Evolutionary conservation across 2,329 filamentous ascomycete species (phyloP).

Genomic region (Cytospora mali): DNA sequence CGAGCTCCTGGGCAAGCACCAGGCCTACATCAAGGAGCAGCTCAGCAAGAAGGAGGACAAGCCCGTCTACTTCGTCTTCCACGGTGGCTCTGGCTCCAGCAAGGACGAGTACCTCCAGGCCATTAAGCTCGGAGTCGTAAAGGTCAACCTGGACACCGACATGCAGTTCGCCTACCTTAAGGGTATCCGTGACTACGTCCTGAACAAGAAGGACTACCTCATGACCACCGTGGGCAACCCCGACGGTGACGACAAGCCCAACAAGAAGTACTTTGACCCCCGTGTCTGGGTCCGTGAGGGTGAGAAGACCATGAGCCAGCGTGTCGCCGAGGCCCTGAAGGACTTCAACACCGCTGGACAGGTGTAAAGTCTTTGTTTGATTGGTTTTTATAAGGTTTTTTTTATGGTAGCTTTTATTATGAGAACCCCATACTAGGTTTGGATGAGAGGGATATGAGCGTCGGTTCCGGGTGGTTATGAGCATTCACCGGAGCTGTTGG

Average conservation of each 20-base stretch:
- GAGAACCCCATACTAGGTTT: neutral
- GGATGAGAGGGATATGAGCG: constrained; percentile 6
- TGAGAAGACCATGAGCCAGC: constrained; percentile 92
- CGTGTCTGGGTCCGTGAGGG: constrained; percentile 95
- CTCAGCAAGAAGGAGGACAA: constrained; percentile 72
- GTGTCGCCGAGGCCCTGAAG: constrained; percentile 77
- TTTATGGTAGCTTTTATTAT: neutral
- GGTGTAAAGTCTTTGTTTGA: constrained; percentile 60
- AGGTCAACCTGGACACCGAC: constrained; percentile 99
- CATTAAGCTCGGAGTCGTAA: constrained; percentile 92
- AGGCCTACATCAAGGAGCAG: constrained; percentile 85
- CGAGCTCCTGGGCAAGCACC: constrained; percentile 95
- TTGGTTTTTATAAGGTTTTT: neutral
- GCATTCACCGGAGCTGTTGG: neutral
- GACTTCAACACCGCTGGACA: constrained; percentile 89
- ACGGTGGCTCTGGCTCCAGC: constrained; percentile 90
- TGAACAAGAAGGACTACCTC: constrained; percentile 95
- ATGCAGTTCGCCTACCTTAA: constrained; percentile 92
- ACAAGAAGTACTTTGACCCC: constrained; percentile 95
- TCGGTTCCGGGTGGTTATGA: constrained; percentile 1
- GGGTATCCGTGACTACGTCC: constrained; percentile 92
- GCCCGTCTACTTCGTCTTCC: constrained; percentile 99
- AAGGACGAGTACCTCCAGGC: constrained; percentile 90
- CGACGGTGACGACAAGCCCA: constrained; percentile 87
- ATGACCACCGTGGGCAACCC: constrained; percentile 88